Evolutionary conservation across 352 stramenopile genomes (phyloP), one percentile per base, ranked within the genome.

Genomic region (Pythium sp.): DNA sequence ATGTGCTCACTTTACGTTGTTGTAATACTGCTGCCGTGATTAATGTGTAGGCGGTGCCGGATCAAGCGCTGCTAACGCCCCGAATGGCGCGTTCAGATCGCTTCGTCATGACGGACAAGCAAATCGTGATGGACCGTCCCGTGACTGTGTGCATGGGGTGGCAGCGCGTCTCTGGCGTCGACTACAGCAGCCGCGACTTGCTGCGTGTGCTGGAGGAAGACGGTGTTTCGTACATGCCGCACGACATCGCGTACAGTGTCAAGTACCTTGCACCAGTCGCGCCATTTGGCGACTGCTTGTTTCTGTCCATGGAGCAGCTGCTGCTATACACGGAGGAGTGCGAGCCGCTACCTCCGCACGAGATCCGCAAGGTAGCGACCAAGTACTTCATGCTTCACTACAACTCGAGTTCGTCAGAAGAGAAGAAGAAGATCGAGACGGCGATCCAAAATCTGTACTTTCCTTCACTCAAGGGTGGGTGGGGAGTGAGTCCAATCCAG

Each of bases 371-470:
- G 54, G 84, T 94, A 18, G 86, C 85, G 32, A 85, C 87, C 49
- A 89, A 92, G 66, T 90, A 89, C 62, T 96, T 94, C 65, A 64
- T 90, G 14, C 75, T 79, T 20, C 83, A 94, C 69, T 96, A 91
- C 69, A 70, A 78, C 51, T 73, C 79, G 24, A 90, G 79, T 49
- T 65, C 85, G 0, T 69, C 68, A 0, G 81, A 88, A 41, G 88
- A 91, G 64, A 75, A 90, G 66, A 76, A 79, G 57, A 92, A 92
- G 65, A 94, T 93, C 24, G 83, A 94, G 68, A 90, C 81, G 38
- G 83, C 88, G 32, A 94, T 96, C 62, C 84, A 90, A 49, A 94
- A 96, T 56, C 59, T 96, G 43, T 96, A 96, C 78, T 91, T 87
- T 68, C 88, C 88, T 14, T 86, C 85, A 57, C 74, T 96, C 30